Base-by-base conservation (phyloP, 202 grass and related monocot species). In the Zizania palustris region DNA sequence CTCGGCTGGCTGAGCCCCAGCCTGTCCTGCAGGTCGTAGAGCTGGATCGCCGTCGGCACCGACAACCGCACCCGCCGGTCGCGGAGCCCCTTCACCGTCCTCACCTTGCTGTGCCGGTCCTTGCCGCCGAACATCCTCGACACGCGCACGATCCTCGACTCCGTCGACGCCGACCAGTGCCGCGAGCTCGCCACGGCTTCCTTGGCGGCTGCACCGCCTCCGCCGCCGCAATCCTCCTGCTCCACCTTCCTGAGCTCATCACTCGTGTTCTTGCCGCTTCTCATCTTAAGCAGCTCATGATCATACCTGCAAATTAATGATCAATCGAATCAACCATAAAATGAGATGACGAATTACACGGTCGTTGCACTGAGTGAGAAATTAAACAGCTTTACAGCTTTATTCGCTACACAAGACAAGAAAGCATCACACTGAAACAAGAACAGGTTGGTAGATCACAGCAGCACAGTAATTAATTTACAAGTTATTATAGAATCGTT, bases 11-110 rank as follows among this genome's bases (percentile, higher is more conserved):
- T 91, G 4, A 97, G 80, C 13, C 94, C 91, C 36, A 97, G 89
- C 78, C 88, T 82, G 21, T 97, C 91, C 83, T 97, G 94, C 13
- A 97, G 94, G 75, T 97, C 94, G 79, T 97, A 97, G 62, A 97
- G 89, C 78, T 97, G 94, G 80, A 97, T 89, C 36, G 94, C 94
- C 43, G 94, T 93, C 1, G 58, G 94, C 58, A 93, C 93, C 2
- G 94, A 97, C 36, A 97, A 88, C 50, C 94, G 83, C 41, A 97
- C 91, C 1, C 94, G 91, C 16, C 94, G 75, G 75, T 97, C 94
- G 54, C 91, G 85, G 7, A 97, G 80, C 7, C 94, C 94, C 79
- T 82, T 93, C 15, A 97, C 79, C 14, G 94, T 97, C 51, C 86
- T 80, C 77, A 97, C 94, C 82, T 97, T 97, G 81, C 91, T 97